These are phyloP conservation scores for Cucurbitaria berberidis DNA, from an alignment of 2,329 filamentous ascomycete species.

Conservation along the genomic window DNA sequence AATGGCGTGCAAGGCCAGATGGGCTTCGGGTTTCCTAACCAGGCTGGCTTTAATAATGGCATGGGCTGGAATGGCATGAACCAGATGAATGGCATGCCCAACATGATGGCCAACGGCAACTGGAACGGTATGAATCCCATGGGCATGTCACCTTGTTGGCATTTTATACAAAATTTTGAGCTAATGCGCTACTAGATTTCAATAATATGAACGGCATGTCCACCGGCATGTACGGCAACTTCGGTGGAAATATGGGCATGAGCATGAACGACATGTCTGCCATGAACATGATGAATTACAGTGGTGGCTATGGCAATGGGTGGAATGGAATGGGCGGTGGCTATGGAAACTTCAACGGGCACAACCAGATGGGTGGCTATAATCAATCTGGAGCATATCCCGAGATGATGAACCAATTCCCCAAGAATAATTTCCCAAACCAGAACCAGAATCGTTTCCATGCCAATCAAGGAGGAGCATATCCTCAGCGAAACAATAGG, in stretches of 20 bases:
- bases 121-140: constrained; percentile 77
- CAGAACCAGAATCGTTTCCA: constrained; percentile 76
- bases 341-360: constrained; percentile 65
- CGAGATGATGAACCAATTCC: constrained; percentile 60
- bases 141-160: constrained; percentile 66
- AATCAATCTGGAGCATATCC: constrained; percentile 58
- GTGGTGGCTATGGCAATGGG: constrained; percentile 67
- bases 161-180: constrained; percentile 12
- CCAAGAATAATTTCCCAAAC: constrained; percentile 70
- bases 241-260: constrained; percentile 72
- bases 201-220: constrained; percentile 77
- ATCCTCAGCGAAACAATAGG: constrained; percentile 48
- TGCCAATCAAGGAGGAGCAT: constrained; percentile 67
- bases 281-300: constrained; percentile 71
- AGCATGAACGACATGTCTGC: constrained; percentile 76
- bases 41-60: constrained; percentile 58
- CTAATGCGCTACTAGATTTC: constrained; percentile 34
- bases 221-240: constrained; percentile 81
- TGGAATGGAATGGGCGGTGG: constrained; percentile 73
- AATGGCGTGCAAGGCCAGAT: constrained; percentile 39
- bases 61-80: constrained; percentile 64
- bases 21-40: constrained; percentile 52
- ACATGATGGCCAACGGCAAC: constrained; percentile 61
- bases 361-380: constrained; percentile 60
- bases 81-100: constrained; percentile 39